phyloP scores from a whole-genome alignment of 345 rosid genomes.

The Boechera retrofracta region DNA sequence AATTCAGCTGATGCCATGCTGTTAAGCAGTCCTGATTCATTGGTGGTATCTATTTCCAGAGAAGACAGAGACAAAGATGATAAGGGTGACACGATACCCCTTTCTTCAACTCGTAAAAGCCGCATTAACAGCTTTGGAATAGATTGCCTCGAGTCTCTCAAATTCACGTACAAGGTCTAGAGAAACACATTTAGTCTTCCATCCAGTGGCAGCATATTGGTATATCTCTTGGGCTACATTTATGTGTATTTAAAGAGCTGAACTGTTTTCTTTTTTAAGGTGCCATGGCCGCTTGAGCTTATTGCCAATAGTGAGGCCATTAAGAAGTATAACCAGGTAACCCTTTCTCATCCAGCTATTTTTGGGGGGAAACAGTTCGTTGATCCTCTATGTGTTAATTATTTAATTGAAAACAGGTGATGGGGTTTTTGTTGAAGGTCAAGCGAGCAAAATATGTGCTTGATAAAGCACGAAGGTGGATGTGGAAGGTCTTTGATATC shows the following conservation, averaged over 20 bases:
- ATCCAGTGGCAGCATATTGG: constrained; percentile 19
- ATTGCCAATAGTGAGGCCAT: constrained; percentile 88
- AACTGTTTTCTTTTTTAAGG: constrained; percentile 52
- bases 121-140: constrained; percentile 62
- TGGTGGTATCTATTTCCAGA: constrained; percentile 72
- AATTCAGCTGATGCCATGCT: constrained; percentile 90
- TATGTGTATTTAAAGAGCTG: constrained; percentile 22
- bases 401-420: constrained; percentile 64
- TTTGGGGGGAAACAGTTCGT: constrained; percentile 26
- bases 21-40: constrained; percentile 80
- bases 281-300: constrained; percentile 98
- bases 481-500: constrained; percentile 85
- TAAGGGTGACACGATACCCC: constrained; percentile 50
- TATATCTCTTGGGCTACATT: constrained; percentile 23
- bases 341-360: constrained; percentile 34
- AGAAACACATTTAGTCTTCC: constrained; percentile 30
- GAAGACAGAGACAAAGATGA: constrained; percentile 67
- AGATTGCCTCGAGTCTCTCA: constrained; percentile 80
- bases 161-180: constrained; percentile 83
- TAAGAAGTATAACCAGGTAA: constrained; percentile 95
- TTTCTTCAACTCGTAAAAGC: constrained; percentile 59
- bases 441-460: constrained; percentile 96
- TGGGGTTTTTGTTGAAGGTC: constrained; percentile 93
- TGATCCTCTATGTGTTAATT: constrained; percentile 26
- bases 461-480: constrained; percentile 97